A percentile compares a stretch with the other conserved stretches of the same genome.
These are phyloP conservation scores for Hypoxylon rubiginosum DNA, from an alignment of 2,329 filamentous ascomycete genomes.

Conservation along the genomic window DNA sequence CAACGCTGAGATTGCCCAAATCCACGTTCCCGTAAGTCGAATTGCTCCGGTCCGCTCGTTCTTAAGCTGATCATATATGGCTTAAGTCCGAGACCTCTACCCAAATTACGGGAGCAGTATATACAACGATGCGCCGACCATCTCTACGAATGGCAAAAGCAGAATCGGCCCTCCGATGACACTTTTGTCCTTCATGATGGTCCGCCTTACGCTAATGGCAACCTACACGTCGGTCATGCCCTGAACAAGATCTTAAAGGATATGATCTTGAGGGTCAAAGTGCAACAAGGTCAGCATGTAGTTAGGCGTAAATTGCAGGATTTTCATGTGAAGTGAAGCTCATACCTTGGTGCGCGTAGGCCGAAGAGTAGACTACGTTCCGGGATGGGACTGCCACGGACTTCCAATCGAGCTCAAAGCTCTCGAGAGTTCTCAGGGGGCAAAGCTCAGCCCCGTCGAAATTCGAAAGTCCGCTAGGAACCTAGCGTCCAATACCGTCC, in stretches of 20 bases:
- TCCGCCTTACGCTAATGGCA: slow-evolving; percentile 95
- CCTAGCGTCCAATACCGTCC: slow-evolving; percentile 76
- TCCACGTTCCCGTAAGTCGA: slow-evolving; percentile 76
- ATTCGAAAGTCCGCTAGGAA: slow-evolving; percentile 74
- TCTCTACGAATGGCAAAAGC: slow-evolving; percentile 88
- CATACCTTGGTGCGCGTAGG: slow-evolving; percentile 52
- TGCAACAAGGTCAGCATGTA: slow-evolving; percentile 70
- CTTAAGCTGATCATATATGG: slow-evolving; percentile 39
- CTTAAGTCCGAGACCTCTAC: slow-evolving; percentile 64
- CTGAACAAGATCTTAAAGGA: slow-evolving; percentile 98
- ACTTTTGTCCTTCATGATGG: slow-evolving; percentile 93
- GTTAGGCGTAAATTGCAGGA: background rate
- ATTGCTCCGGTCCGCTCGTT: slow-evolving; percentile 13
- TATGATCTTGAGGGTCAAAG: slow-evolving; percentile 84
- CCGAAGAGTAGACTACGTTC: slow-evolving; percentile 82
- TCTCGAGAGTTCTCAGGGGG: slow-evolving; percentile 66
- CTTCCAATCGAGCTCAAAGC: slow-evolving; percentile 98
- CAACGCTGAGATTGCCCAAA: slow-evolving; percentile 80
- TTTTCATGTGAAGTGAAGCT: slow-evolving; percentile 26
- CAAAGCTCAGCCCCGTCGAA: slow-evolving; percentile 65
- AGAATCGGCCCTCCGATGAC: slow-evolving; percentile 64
- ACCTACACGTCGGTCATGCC: slow-evolving; percentile 91
- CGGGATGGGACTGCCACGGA: slow-evolving; percentile 98
- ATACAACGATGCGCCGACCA: slow-evolving; percentile 86
- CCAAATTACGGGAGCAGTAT: slow-evolving; percentile 67